Percentiles rank a stretch among this genome's conserved stretches.
These are phyloP conservation scores for Hyaloscypha bicolor DNA, from an alignment of 495 filamentous ascomycete species.

Conservation along the genomic window DNA sequence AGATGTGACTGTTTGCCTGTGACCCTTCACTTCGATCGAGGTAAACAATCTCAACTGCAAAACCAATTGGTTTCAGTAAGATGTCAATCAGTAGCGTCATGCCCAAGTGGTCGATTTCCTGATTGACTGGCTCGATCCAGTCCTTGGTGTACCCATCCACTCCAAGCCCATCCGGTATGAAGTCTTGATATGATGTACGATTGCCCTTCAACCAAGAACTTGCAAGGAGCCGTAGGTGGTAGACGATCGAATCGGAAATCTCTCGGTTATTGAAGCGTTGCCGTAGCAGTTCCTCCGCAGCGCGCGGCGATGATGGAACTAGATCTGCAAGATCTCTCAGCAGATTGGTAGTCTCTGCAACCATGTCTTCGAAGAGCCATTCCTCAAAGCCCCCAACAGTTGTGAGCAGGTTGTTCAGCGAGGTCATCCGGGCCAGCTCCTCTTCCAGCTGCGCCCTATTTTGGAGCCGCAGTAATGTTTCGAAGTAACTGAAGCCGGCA, in stretches of 20 bases:
- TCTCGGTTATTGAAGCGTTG: conserved; percentile 75
- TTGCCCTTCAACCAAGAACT: conserved; percentile 85
- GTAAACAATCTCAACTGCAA: conserved; percentile 86
- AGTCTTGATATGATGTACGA: conserved; percentile 66
- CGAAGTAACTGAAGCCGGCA: conserved; percentile 90
- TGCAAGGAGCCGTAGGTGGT: conserved; percentile 72
- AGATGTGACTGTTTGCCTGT: conserved; percentile 75
- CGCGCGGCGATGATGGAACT: conserved; percentile 52
- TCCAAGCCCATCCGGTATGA: conserved; percentile 55
- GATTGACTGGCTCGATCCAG: conserved; percentile 70
- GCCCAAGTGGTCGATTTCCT: conserved; percentile 89
- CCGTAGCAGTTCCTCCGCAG: conserved; percentile 61
- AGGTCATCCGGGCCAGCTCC: conserved; percentile 71
- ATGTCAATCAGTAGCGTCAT: conserved; percentile 76
- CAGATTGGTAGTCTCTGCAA: conserved; percentile 69
- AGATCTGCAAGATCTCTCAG: conserved; percentile 58
- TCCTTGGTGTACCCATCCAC: conserved; percentile 71
- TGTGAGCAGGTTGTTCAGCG: conserved; percentile 66
- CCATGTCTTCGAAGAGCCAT: conserved; percentile 80
- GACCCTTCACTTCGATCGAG: conserved; percentile 84
- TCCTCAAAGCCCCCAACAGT: conserved; percentile 66
- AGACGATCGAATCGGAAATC: conserved; percentile 71
- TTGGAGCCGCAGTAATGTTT: conserved; percentile 69
- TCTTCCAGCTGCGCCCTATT: conserved; percentile 64
- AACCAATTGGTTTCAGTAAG: conserved; percentile 75